Evolutionary conservation across 768 basidiomycete genomes (phyloP), one percentile per base, ranked within the genome.

Genomic region (Agrocybe praecox): DNA sequence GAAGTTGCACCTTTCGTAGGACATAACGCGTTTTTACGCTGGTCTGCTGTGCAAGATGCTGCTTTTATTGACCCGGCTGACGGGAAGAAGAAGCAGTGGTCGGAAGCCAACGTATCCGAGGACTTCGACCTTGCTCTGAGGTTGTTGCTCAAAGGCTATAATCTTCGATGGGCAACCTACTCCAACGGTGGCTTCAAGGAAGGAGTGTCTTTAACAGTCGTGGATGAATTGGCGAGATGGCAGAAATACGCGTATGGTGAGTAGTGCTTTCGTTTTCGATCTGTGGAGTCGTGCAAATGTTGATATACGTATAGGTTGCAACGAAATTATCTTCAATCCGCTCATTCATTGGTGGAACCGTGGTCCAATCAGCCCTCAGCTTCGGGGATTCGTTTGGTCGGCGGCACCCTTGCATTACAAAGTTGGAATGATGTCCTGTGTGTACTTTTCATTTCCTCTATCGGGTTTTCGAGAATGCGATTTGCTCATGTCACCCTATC

Each of bases 141-240:
- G 56, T 70, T 91, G 29, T 76, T 92, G 65, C 75, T 89, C 52
- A 78, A 83, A 52, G 88, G 86, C 2, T 92, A 90, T 66, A 86
- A 83, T 53, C 79, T 92, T 59, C 80, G 89, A 12, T 88, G 90
- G 92, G 90, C 92, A 32, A 90, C 90, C 1, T 96, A 96, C 70
- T 87, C 85, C 1, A 79, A 89, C 32, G 87, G 92, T 33, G 89
- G 85, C 7, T 96, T 95, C 73, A 90, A 95, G 74, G 94, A 96
- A 66, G 94, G 94, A 53, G 94, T 96, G 19, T 88, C 86, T 5
- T 74, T 96, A 47, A 94, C 92, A 0, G 83, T 87, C 55, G 92
- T 92, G 23, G 94, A 96, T 69, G 94, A 96, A 69, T 71, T 96
- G 18, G 92, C 92, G 46, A 73, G 94, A 10, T 96, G 94, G 94